Evolutionary conservation across 225 moss, liverwort and hornwort species (phyloP).

Genomic region (Bryum argenteum): DNA sequence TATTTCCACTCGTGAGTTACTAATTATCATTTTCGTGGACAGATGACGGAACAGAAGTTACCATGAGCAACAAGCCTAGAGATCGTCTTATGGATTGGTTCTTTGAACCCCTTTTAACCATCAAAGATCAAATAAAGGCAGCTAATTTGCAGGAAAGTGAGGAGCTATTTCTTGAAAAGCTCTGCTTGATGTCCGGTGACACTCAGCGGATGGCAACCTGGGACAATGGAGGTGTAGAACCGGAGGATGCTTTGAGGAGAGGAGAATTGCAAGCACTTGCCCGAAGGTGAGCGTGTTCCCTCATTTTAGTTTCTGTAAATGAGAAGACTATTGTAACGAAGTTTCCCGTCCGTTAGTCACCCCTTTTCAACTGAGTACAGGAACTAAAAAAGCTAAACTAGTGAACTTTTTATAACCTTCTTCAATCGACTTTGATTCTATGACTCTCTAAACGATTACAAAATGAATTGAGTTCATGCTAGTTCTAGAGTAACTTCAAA

Average conservation of each 20-base stretch:
- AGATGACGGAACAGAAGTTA: constrained; percentile 86
- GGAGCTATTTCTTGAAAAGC: constrained; percentile 70
- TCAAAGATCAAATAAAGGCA: constrained; percentile 69
- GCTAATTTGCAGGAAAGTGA: constrained; percentile 62
- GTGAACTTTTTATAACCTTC: too few relatives aligned
- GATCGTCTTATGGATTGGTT: constrained; percentile 75
- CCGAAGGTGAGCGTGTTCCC: constrained; percentile 59
- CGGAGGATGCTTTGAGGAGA: constrained; percentile 63
- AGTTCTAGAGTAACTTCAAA: too few relatives aligned
- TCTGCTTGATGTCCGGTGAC: constrained; percentile 65
- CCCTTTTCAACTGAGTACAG: too few relatives aligned
- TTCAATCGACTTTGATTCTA: too few relatives aligned
- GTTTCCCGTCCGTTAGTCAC: too few relatives aligned
- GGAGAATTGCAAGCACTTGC: constrained; percentile 84
- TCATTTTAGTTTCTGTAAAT: not conserved
- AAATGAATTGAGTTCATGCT: too few relatives aligned
- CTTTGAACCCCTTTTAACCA: constrained; percentile 75
- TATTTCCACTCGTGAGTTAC: constrained; percentile 13
- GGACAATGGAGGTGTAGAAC: constrained; percentile 77
- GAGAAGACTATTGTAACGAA: too few relatives aligned
- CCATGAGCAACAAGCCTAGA: constrained; percentile 68
- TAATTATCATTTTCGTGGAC: constrained; percentile 19
- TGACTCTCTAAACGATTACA: too few relatives aligned
- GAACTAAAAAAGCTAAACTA: too few relatives aligned
- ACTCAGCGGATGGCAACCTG: constrained; percentile 58